Conservation (phyloP, 2,329 filamentous ascomycete species). For the Tolypocladium tropicale region DNA sequence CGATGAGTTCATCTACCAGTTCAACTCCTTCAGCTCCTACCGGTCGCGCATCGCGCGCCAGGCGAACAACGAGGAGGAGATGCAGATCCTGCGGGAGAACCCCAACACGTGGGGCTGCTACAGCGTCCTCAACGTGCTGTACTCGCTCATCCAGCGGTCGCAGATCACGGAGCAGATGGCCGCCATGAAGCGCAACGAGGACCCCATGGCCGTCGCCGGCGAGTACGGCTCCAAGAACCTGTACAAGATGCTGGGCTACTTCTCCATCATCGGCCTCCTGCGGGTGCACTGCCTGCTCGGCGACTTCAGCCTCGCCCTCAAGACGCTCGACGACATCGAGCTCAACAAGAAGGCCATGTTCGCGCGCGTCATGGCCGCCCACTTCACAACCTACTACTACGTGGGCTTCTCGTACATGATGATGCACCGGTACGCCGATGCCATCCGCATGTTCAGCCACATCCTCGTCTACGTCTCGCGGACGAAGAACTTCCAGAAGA, state of each 20-base stretch:
- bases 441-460: conserved; percentile 99
- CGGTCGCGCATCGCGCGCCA: conserved; percentile 80
- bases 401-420: conserved; percentile 99
- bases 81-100: conserved; percentile 84
- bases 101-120: conserved; percentile 99
- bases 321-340: conserved; percentile 98
- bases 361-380: conserved; percentile 95
- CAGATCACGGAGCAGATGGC: conserved; percentile 97
- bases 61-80: conserved; percentile 82
- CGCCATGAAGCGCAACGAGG: conserved; percentile 89
- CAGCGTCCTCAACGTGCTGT: conserved; percentile 96
- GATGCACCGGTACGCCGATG: conserved; percentile 98
- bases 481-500: conserved; percentile 99
- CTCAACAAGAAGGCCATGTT: conserved; percentile 99
- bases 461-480: conserved; percentile 97
- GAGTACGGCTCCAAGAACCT: conserved; percentile 91
- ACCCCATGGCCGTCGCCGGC: conserved; percentile 76
- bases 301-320: conserved; percentile 95
- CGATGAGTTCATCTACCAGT: conserved; percentile 99
- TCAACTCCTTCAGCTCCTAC: conserved; percentile 98
- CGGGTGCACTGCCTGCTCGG: conserved; percentile 93
- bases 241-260: conserved; percentile 98
- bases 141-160: conserved; percentile 96
- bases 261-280: conserved; percentile 95
- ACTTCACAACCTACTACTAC: conserved; percentile 99